Conservation (phyloP, 2,329 filamentous ascomycete genomes). For the Xylogone sp. region DNA sequence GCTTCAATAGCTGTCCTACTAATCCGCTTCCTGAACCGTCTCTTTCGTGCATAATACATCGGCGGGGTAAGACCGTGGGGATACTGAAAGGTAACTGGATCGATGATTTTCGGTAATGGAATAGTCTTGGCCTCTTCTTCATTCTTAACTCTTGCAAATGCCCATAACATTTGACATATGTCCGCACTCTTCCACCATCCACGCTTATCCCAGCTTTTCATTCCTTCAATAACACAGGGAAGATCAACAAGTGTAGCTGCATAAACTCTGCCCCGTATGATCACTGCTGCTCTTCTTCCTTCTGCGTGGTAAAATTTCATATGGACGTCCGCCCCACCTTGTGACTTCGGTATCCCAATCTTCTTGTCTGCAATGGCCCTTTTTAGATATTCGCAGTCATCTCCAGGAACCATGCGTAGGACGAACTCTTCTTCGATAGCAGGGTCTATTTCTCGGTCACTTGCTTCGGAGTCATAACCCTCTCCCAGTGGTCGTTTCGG, state of each 20-base stretch:
- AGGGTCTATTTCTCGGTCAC: constrained; percentile 83
- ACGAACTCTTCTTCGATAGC: constrained; percentile 87
- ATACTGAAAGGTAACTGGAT: constrained; percentile 27
- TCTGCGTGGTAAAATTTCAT: constrained; percentile 74
- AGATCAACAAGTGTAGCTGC: constrained; percentile 66
- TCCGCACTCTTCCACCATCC: constrained; percentile 71
- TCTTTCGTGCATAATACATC: constrained; percentile 54
- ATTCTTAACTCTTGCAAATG: constrained; percentile 54
- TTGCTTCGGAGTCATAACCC: constrained; percentile 94
- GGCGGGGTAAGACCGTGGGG: constrained; percentile 58
- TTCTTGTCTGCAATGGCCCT: constrained; percentile 72
- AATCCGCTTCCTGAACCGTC: constrained; percentile 54
- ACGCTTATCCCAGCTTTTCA: constrained; percentile 73
- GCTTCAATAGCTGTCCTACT: constrained; percentile 53
- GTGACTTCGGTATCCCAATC: constrained; percentile 61
- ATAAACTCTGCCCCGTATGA: constrained; percentile 57
- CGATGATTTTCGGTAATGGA: constrained; percentile 22
- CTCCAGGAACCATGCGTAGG: constrained; percentile 80
- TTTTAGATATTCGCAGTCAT: constrained; percentile 79
- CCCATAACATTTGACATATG: constrained; percentile 71
- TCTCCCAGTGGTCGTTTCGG: constrained; percentile 73
- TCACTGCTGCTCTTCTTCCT: constrained; percentile 56
- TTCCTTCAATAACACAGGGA: constrained; percentile 66
- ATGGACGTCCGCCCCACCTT: constrained; percentile 71
- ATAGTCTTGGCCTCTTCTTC: constrained; percentile 44